Evolutionary conservation across 352 stramenopile genomes (phyloP), one percentile per base, ranked within the genome.

Genomic region (Phytophthora nicotianae): DNA sequence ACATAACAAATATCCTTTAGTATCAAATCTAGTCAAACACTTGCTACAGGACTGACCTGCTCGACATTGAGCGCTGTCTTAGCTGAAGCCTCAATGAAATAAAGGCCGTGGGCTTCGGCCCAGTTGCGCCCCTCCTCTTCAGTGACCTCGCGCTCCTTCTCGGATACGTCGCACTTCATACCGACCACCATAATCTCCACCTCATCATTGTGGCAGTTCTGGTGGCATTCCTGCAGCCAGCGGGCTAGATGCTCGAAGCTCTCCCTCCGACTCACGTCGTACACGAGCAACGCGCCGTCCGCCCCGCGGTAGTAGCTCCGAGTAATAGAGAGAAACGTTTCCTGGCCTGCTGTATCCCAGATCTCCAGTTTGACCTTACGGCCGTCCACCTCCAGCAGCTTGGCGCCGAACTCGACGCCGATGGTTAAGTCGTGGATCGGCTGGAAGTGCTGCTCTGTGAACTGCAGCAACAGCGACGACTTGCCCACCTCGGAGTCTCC

Each of bases 351-450:
- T 1, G 90, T 97, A 61, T 97, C 90, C 90, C 90, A 97, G 40
- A 97, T 97, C 79, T 97, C 85, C 21, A 97, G 80, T 70, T 97
- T 97, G 19, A 96, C 84, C 53, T 96, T 86, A 37, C 83, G 75
- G 14, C 82, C 80, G 45, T 95, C 86, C 41, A 97, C 75, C 41
- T 91, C 75, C 1, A 95, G 75, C 48, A 96, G 69, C 70, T 96
- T 96, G 29, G 87, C 83, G 14, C 88, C 90, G 61, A 97, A 97
- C 71, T 97, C 90, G 20, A 97, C 90, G 58, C 90, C 90, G 62
- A 97, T 96, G 20, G 90, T 97, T 55, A 97, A 77, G 68, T 96
- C 88, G 69, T 97, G 90, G 45, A 92, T 89, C 27, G 86, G 80
- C 63, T 93, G 84, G 73, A 97, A 97, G 53, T 92, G 87, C 59